Conservation (phyloP, 1,284 basidiomycete genomes). For the Clitocybe nebularis region DNA sequence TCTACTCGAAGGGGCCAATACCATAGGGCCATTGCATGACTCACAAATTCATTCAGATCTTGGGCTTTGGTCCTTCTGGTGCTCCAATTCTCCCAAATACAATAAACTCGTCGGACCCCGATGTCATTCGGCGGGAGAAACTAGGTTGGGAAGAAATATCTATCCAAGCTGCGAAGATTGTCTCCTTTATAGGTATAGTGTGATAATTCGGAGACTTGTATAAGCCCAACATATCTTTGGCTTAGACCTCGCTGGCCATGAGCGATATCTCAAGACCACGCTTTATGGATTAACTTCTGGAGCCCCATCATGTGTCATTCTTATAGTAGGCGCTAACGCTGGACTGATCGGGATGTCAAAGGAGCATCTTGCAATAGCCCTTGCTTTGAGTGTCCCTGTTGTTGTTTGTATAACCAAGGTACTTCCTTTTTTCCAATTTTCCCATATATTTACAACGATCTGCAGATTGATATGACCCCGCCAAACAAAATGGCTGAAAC, state of each 20-base stretch:
- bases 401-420: slow-evolving; percentile 95
- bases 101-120: slow-evolving; percentile 50
- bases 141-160: slow-evolving; percentile 97
- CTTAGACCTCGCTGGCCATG: slow-evolving; percentile 87
- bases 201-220: no score
- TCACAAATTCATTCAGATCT: slow-evolving; percentile 50
- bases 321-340: slow-evolving; percentile 97
- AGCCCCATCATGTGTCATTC: slow-evolving; percentile 90
- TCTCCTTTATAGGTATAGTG: slow-evolving; percentile 82
- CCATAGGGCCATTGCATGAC: background rate
- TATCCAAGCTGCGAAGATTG: slow-evolving; percentile 84
- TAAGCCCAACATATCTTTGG: background rate
- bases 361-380: slow-evolving; percentile 91
- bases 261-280: slow-evolving; percentile 90
- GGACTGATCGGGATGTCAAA: slow-evolving; percentile 97
- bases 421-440: no score
- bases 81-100: slow-evolving; percentile 72
- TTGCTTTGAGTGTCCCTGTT: slow-evolving; percentile 92
- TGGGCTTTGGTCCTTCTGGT: slow-evolving; percentile 78
- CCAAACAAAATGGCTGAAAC: slow-evolving; percentile 88
- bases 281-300: slow-evolving; percentile 93
- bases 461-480: slow-evolving; percentile 97
- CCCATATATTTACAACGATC: background rate
- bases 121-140: slow-evolving; percentile 75
- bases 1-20: no score